phyloP scores from a whole-genome alignment of 208 protist species.

The Trypanosoma rangeli region DNA sequence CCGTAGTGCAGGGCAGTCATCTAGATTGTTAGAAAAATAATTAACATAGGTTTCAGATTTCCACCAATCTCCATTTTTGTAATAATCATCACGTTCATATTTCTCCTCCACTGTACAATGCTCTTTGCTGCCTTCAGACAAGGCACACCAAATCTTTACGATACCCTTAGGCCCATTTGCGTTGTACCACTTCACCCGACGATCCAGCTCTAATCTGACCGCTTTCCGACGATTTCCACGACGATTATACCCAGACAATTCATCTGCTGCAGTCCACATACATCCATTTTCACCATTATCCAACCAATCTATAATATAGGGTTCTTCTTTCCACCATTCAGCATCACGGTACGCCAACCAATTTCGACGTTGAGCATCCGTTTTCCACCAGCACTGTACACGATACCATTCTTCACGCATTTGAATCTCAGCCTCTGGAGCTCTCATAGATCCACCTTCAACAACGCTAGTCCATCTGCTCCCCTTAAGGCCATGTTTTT shows the following conservation, averaged over 20 bases:
- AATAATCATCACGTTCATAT: conserved; percentile 41
- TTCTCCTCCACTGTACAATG: conserved; percentile 39
- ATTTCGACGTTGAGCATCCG: conserved; percentile 30
- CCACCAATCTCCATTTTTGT: conserved; percentile 50
- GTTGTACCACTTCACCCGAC: conserved; percentile 40
- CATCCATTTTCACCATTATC: conserved; percentile 30
- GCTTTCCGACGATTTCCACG: conserved; percentile 28
- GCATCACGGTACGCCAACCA: conserved; percentile 33
- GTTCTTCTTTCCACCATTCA: conserved; percentile 46
- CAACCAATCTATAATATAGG: conserved; percentile 39
- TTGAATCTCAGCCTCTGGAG: conserved; percentile 33
- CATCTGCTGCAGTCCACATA: conserved; percentile 43
- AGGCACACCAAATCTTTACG: conserved; percentile 39
- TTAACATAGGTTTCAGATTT: conserved; percentile 32
- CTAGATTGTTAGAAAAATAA: conserved; percentile 17
- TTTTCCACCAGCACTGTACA: conserved; percentile 39
- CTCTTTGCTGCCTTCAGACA: conserved; percentile 28
- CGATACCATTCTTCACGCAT: conserved; percentile 42
- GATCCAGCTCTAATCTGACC: conserved; percentile 23
- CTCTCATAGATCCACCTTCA: conserved; percentile 30
- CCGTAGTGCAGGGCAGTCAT: conserved; percentile 28
- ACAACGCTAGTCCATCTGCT: conserved; percentile 35
- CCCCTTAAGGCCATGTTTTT: conserved; percentile 34
- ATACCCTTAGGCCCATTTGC: conserved; percentile 39
- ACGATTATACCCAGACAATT: conserved; percentile 33